Evolutionary conservation across 139 green algal species (phyloP).

Genomic region (Coccomyxa sp.): DNA sequence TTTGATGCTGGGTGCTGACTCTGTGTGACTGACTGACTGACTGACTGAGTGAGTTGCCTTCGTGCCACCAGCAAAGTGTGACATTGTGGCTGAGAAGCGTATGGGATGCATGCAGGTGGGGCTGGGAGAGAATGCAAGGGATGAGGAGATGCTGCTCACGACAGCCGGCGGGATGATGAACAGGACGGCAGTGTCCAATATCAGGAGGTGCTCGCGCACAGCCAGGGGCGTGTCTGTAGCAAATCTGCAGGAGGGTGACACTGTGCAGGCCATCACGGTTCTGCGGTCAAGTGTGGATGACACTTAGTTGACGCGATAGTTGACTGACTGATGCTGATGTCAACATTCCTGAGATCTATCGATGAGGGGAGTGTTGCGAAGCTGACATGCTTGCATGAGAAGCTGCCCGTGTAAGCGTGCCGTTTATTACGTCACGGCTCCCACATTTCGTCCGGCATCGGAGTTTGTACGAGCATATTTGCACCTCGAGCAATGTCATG

Average conservation of each 20-base stretch:
- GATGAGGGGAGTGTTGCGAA: no score
- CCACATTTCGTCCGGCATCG: no score
- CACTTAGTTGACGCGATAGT: no score
- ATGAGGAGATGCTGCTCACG: conserved; percentile 39
- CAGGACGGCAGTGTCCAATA: conserved; percentile 19
- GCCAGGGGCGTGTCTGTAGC: conserved; percentile 33
- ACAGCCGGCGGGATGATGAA: conserved; percentile 45
- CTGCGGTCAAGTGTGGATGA: neutral
- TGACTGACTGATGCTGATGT: no score
- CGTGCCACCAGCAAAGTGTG: neutral
- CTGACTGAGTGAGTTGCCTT: neutral
- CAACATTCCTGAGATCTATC: no score
- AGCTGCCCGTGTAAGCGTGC: no score
- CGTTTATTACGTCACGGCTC: no score
- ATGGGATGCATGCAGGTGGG: conserved; percentile 5
- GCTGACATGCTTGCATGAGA: no score
- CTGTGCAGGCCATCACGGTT: conserved; percentile 33
- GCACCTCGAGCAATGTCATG: no score
- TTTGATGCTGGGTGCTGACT: neutral
- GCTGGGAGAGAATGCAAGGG: neutral
- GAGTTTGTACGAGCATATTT: no score
- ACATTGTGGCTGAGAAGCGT: neutral
- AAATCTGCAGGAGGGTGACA: conserved; percentile 35
- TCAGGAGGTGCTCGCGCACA: neutral
- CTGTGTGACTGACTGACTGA: neutral